These are phyloP conservation scores for Sphagnum tenellum DNA, from an alignment of 225 moss, liverwort and hornwort genomes.

Conservation along the genomic window DNA sequence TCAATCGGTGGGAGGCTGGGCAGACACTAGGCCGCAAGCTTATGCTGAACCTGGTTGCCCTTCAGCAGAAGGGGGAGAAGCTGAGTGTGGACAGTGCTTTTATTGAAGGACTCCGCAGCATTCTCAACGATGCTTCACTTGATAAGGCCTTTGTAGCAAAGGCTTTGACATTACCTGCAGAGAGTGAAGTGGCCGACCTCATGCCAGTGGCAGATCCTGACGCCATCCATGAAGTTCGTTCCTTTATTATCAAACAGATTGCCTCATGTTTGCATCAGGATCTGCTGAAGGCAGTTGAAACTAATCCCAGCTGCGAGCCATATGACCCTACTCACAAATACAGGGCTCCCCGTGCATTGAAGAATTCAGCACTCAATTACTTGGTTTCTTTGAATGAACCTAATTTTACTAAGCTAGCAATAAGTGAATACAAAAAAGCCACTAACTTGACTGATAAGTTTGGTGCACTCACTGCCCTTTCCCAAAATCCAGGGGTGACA, in stretches of 20 bases:
- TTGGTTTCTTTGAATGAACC: conserved; percentile 60
- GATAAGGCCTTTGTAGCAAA: conserved; percentile 87
- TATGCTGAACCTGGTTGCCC: conserved; percentile 62
- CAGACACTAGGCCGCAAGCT: conserved; percentile 80
- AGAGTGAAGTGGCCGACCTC: conserved; percentile 88
- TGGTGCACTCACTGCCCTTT: conserved; percentile 67
- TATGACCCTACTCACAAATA: conserved; percentile 70
- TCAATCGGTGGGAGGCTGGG: conserved; percentile 73
- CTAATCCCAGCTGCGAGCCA: conserved; percentile 53
- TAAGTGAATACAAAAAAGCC: conserved; percentile 54
- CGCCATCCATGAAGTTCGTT: conserved; percentile 78
- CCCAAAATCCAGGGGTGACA: conserved; percentile 66
- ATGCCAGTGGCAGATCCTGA: conserved; percentile 88
- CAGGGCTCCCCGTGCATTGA: conserved; percentile 67
- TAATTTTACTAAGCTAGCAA: conserved; percentile 45
- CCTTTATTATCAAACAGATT: conserved; percentile 52
- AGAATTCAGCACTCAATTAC: conserved; percentile 62
- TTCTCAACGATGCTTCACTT: conserved; percentile 53
- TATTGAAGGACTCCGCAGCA: conserved; percentile 70
- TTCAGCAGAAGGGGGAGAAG: conserved; percentile 53
- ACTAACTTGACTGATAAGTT: conserved; percentile 93
- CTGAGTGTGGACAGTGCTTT: conserved; percentile 47
- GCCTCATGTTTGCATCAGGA: conserved; percentile 57
- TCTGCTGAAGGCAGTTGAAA: conserved; percentile 48
- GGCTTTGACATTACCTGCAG: conserved; percentile 76